These are phyloP conservation scores for Rhizopogon vulgaris DNA, from an alignment of 768 basidiomycete genomes.

Conservation along the genomic window DNA sequence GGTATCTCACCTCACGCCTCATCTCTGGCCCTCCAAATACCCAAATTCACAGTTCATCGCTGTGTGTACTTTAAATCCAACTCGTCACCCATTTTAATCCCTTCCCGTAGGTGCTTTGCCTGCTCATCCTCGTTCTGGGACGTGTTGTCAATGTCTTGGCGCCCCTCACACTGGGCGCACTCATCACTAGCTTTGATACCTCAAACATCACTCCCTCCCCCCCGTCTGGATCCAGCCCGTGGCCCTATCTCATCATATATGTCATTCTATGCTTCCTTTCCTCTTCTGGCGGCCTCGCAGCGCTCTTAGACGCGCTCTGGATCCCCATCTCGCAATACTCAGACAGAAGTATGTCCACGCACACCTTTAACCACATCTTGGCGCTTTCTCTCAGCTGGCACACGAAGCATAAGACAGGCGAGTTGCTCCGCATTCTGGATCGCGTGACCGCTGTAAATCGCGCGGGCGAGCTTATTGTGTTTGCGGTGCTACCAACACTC, in stretches of 20 bases:
- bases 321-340: conserved; percentile 78
- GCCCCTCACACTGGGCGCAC: conserved; percentile 62
- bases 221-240: conserved; percentile 26
- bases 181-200: conserved; percentile 14
- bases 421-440: conserved; percentile 49
- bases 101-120: conserved; percentile 49
- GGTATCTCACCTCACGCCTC: conserved; percentile 61
- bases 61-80: conserved; percentile 27
- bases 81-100: conserved; percentile 3
- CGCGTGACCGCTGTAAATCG: conserved; percentile 84
- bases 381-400: conserved; percentile 84
- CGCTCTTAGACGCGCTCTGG: conserved; percentile 29
- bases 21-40: conserved; percentile 78
- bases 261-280: conserved; percentile 67
- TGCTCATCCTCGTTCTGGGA: conserved; percentile 63
- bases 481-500: conserved; percentile 77
- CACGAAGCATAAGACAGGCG: conserved; percentile 78
- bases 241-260: conserved; percentile 62
- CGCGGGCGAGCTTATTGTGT: conserved; percentile 74
- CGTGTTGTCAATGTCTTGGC: conserved; percentile 71
- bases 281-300: conserved; percentile 64
- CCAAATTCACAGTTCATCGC: conserved; percentile 63
- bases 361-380: conserved; percentile 83
- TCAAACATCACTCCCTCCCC: neutral
- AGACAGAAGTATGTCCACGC: conserved; percentile 48